Evolutionary conservation across 164 flowering plant genomes (phyloP).

Genomic region (Umbellularia californica): DNA sequence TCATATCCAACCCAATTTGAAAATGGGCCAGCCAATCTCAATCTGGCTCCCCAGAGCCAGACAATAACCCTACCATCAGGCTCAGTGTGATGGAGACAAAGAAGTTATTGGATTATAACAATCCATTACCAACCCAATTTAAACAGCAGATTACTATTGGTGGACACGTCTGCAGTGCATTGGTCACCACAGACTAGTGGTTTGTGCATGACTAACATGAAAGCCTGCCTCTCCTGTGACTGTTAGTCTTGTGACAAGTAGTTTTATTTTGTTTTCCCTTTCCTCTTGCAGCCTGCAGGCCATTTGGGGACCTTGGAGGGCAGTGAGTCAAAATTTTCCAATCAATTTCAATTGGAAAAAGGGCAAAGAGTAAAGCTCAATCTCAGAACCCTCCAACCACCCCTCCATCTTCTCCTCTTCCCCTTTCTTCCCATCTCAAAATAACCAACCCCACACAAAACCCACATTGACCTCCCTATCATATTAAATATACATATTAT

Average conservation of each 20-base stretch:
- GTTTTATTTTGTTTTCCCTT: neutral
- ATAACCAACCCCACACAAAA: neutral
- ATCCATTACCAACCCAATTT: too few relatives aligned
- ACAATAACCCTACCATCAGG: too few relatives aligned
- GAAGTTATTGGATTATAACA: too few relatives aligned
- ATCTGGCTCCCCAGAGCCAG: too few relatives aligned
- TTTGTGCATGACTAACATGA: neutral
- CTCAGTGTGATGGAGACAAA: too few relatives aligned
- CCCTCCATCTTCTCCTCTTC: neutral
- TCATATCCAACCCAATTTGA: too few relatives aligned
- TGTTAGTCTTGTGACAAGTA: neutral
- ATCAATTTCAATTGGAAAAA: too few relatives aligned
- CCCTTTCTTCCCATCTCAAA: neutral
- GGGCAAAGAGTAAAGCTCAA: too few relatives aligned
- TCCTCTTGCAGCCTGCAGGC: neutral
- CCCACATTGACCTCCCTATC: neutral
- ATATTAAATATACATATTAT: slow-evolving; percentile 1
- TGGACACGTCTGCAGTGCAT: neutral
- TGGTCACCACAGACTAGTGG: neutral
- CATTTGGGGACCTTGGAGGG: neutral
- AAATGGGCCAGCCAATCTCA: too few relatives aligned
- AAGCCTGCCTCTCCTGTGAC: neutral
- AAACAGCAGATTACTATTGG: too few relatives aligned
- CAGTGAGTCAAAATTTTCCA: too few relatives aligned
- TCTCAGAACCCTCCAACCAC: neutral